A percentile compares a stretch with the other conserved stretches of the same genome.
Conservation (phyloP, 768 basidiomycete species). For the Lanmaoa rubissima region DNA sequence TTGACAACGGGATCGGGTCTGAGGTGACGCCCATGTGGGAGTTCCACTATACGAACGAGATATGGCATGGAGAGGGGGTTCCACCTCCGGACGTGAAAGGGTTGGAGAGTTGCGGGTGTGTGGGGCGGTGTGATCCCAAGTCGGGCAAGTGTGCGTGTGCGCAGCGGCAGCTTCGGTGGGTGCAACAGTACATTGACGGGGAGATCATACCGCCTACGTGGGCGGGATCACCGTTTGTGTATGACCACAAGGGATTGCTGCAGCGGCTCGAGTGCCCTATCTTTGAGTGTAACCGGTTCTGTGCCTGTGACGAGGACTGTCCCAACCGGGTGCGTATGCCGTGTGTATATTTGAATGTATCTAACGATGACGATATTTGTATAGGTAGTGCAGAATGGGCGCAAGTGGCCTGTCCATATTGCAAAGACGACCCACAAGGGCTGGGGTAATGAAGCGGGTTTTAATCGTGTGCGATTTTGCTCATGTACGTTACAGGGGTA, state of each 20-base stretch:
- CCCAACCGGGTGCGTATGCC: constrained; percentile 59
- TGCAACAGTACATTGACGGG: constrained; percentile 21
- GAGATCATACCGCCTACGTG: constrained; percentile 31
- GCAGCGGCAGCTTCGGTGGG: constrained; percentile 47
- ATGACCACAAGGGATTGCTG: constrained; percentile 59
- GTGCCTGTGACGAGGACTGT: constrained; percentile 79
- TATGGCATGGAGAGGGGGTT: constrained; percentile 72
- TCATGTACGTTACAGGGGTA: constrained; percentile 49
- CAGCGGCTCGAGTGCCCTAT: constrained; percentile 56
- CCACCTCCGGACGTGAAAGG: constrained; percentile 58
- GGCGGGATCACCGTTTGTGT: constrained; percentile 58
- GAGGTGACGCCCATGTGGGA: constrained; percentile 80
- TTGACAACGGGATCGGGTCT: constrained; percentile 60
- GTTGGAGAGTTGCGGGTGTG: constrained; percentile 70
- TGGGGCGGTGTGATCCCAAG: constrained; percentile 72
- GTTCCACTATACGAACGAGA: constrained; percentile 81
- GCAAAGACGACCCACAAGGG: constrained; percentile 75
- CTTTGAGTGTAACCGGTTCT: constrained; percentile 84
- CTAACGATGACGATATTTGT: neutral
- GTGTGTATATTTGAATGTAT: neutral
- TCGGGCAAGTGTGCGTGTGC: constrained; percentile 73
- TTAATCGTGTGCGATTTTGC: neutral
- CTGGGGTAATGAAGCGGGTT: constrained; percentile 60
- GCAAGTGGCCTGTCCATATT: constrained; percentile 61
- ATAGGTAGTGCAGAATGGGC: constrained; percentile 82